Base-by-base conservation (phyloP, 139 green algal species). In the Chlorella sp. region DNA sequence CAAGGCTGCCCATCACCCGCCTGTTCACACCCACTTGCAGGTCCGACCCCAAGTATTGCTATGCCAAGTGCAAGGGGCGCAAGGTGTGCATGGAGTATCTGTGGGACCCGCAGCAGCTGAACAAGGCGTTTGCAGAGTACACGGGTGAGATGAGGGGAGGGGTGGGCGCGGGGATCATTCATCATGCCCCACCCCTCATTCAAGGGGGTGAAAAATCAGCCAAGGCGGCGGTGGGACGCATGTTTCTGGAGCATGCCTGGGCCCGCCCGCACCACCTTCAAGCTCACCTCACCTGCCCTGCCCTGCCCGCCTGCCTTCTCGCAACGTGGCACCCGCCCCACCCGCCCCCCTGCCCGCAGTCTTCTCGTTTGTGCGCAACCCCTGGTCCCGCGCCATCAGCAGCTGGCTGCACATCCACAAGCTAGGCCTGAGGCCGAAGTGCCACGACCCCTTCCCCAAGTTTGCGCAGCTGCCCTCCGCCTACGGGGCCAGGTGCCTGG, bases 281-380 rank as follows among this genome's bases (percentile, higher is more conserved):
- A n/a, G n/a, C n/a, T n/a, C n/a, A n/a, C n/a, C 48, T 57, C 48
- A 57, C 48, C 5, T 57, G 48, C 48, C 48, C 48, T 57, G 18
- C 73, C 32, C 73, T 11, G n/a, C 73, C 73, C 3, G 30, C 32
- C 73, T 7, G 12, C n/a, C 73, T n/a, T n/a, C 36, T 30, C 36
- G 2, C 75, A 34, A 9, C 64, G 22, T 28, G 21, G 2, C 64
- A 71, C 64, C 7, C 64, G 64, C 64, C 64, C 64, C 21, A 9
- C 64, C 64, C 2, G 11, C 19, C 26, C 40, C 39, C 79, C 9
- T 37, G 0, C 22, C 28, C 53, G 84, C 84, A 88, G 84, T 88
- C 26, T 88, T 88, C 42, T 39, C 84, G 30, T 88, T 88, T 88
- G 84, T 88, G 84, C 84, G 84, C 84, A 88, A 88, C 84, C 84